A percentile compares a stretch with the other conserved stretches of the same genome.
Evolutionary conservation across 140 eudicot genomes (phyloP).

Genomic region (Cichorium intybus): DNA sequence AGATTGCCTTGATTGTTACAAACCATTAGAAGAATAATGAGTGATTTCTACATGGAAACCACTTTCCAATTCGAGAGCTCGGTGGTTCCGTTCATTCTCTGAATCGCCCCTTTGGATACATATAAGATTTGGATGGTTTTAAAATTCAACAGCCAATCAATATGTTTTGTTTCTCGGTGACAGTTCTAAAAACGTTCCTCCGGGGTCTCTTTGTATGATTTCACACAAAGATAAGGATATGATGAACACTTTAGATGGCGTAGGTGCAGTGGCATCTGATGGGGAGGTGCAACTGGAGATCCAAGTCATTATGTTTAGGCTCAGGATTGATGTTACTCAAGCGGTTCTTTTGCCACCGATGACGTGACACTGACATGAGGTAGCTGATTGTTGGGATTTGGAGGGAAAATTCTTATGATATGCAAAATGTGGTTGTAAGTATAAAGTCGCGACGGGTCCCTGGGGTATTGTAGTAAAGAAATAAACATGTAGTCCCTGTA

Average conservation of each 20-base stretch:
- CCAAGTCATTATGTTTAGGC: slow-evolving; percentile 63
- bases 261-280: slow-evolving; percentile 62
- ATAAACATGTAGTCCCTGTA: no score
- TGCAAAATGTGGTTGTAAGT: slow-evolving; percentile 77
- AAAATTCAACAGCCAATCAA: slow-evolving; percentile 37
- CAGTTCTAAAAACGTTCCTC: slow-evolving; percentile 33
- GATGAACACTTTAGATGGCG: slow-evolving; percentile 54
- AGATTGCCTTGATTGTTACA: slow-evolving; percentile 36
- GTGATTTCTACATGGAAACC: slow-evolving; percentile 47
- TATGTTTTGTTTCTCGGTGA: slow-evolving; percentile 39
- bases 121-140: slow-evolving; percentile 47
- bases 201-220: no score
- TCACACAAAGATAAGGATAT: slow-evolving; percentile 43
- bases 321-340: slow-evolving; percentile 74
- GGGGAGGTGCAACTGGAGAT: slow-evolving; percentile 67
- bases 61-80: slow-evolving; percentile 49
- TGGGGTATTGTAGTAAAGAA: no score
- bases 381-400: slow-evolving; percentile 60
- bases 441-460: slow-evolving; percentile 67
- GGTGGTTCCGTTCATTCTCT: slow-evolving; percentile 38
- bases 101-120: slow-evolving; percentile 48
- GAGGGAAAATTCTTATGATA: slow-evolving; percentile 71
- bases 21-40: slow-evolving; percentile 32
- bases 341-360: slow-evolving; percentile 74
- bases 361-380: slow-evolving; percentile 74